These are phyloP conservation scores for Plenodomus lindquistii DNA, from an alignment of 2,329 filamentous ascomycete genomes.

Conservation along the genomic window DNA sequence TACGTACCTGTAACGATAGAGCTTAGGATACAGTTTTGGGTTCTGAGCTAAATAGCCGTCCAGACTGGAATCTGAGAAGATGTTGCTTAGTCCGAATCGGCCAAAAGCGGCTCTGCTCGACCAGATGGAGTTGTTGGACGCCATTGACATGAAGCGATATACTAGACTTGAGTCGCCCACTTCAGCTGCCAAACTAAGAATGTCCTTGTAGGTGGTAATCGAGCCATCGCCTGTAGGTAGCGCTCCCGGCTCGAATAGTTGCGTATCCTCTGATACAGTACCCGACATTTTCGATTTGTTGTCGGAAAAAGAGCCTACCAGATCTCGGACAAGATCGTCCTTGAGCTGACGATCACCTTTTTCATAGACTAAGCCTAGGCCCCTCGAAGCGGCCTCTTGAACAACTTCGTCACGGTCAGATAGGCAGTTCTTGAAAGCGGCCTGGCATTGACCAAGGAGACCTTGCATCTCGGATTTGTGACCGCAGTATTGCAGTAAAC, in stretches of 20 bases:
- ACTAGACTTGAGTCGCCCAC: constrained; percentile 95
- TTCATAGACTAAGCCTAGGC: constrained; percentile 90
- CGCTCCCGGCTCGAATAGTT: constrained; percentile 89
- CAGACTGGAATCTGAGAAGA: constrained; percentile 80
- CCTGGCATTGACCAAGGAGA: constrained; percentile 77
- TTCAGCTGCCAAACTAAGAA: constrained; percentile 92
- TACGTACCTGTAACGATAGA: constrained; percentile 76
- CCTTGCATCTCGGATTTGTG: constrained; percentile 74
- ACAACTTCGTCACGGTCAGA: constrained; percentile 90
- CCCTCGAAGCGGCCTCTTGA: constrained; percentile 91
- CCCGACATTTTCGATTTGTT: constrained; percentile 68
- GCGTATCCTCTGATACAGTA: constrained; percentile 86
- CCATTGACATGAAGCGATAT: constrained; percentile 97
- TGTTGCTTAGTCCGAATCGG: constrained; percentile 86
- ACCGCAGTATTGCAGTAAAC: constrained; percentile 86
- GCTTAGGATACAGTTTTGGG: constrained; percentile 91
- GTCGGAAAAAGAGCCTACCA: constrained; percentile 85
- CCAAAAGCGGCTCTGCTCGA: constrained; percentile 96
- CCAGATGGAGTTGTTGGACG: constrained; percentile 95
- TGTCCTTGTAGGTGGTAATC: constrained; percentile 96
- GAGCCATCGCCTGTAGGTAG: constrained; percentile 89
- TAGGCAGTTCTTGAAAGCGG: constrained; percentile 84
- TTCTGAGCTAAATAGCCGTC: constrained; percentile 74
- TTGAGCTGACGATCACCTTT: constrained; percentile 81
- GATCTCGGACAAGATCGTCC: constrained; percentile 80